Conservation (phyloP, 2,329 filamentous ascomycete genomes). For the Paracamarosporium sp. region DNA sequence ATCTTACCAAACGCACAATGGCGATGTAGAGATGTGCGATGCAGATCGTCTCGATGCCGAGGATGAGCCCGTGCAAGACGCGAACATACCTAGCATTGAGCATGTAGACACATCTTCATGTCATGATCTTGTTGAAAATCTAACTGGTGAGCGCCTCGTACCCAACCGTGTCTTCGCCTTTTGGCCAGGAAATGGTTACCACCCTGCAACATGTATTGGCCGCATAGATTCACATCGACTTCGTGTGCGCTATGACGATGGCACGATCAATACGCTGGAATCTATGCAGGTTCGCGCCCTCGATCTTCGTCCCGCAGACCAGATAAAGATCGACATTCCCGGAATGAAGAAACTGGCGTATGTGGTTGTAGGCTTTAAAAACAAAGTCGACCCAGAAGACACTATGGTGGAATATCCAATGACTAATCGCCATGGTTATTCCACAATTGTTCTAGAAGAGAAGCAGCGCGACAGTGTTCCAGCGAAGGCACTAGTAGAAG, state of each 20-base stretch:
- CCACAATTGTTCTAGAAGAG: conserved; percentile 47
- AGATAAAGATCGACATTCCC: conserved; percentile 54
- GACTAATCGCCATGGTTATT: conserved; percentile 52
- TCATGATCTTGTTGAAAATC: conserved; percentile 21
- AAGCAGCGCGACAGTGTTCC: conserved; percentile 50
- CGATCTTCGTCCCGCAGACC: conserved; percentile 53
- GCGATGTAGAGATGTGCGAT: conserved; percentile 31
- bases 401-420: conserved; percentile 38
- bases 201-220: conserved; percentile 65
- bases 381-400: conserved; percentile 34
- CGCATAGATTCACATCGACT: conserved; percentile 52
- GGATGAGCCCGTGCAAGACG: conserved; percentile 28
- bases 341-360: conserved; percentile 55
- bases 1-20: not conserved
- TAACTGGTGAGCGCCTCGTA: conserved; percentile 39
- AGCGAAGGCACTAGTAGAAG: conserved; percentile 14
- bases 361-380: conserved; percentile 52
- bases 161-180: conserved; percentile 64
- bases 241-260: conserved; percentile 57
- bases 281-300: conserved; percentile 47
- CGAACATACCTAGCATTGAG: conserved; percentile 15
- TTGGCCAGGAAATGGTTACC: conserved; percentile 65
- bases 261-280: conserved; percentile 51
- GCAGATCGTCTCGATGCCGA: conserved; percentile 8
- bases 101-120: conserved; percentile 4